phyloP scores from a whole-genome alignment of 495 filamentous ascomycete species.

The Hyaloscypha finlandica region DNA sequence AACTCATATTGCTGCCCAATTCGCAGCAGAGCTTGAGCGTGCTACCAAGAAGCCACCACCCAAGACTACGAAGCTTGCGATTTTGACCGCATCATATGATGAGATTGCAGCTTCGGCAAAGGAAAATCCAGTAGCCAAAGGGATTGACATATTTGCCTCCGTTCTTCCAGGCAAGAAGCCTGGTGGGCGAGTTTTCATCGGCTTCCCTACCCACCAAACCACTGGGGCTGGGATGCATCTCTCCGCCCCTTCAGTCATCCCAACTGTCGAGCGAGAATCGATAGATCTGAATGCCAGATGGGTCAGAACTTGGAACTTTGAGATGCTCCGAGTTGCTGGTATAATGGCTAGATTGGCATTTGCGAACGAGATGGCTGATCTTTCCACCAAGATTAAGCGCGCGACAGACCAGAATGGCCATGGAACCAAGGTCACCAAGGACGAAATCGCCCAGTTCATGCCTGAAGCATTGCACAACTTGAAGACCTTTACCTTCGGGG shows the following conservation, averaged over 20 bases:
- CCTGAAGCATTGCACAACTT: constrained; percentile 79
- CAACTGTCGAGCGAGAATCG: constrained; percentile 96
- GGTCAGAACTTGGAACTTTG: constrained; percentile 94
- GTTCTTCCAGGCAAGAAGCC: constrained; percentile 82
- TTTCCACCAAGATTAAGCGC: constrained; percentile 58
- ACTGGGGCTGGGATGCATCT: constrained; percentile 93
- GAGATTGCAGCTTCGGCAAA: constrained; percentile 49
- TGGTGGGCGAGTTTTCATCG: constrained; percentile 90
- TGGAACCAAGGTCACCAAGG: constrained; percentile 53
- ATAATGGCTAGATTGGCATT: constrained; percentile 89
- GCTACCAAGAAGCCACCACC: constrained; percentile 97
- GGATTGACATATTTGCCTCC: constrained; percentile 78
- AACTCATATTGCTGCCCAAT: constrained; percentile 63
- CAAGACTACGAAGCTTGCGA: constrained; percentile 76
- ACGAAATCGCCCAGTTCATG: constrained; percentile 64
- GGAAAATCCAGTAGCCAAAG: constrained; percentile 31
- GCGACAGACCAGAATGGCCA: constrained; percentile 38
- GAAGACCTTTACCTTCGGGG: constrained; percentile 78
- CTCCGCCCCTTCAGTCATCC: constrained; percentile 97
- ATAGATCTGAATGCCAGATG: constrained; percentile 95
- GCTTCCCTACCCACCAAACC: constrained; percentile 95
- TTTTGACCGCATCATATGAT: constrained; percentile 89
- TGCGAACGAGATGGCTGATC: constrained; percentile 76
- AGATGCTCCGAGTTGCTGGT: constrained; percentile 88
- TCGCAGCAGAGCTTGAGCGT: constrained; percentile 86